Base-by-base conservation (phyloP, 2,329 filamentous ascomycete genomes). In the Cytospora paraplurivora region DNA sequence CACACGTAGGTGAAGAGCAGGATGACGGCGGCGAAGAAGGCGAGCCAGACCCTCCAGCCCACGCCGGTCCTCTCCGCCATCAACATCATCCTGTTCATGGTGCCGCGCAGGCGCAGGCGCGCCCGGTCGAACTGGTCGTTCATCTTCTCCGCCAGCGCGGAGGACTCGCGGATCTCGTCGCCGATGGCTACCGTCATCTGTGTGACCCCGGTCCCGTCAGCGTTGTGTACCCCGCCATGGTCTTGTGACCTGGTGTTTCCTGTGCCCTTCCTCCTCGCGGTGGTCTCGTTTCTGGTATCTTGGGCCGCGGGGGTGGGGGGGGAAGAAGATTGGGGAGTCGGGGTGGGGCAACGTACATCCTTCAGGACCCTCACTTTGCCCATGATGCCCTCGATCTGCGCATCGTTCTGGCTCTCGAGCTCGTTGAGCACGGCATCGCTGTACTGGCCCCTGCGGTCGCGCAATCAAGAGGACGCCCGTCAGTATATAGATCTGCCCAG, bases 21-120 rank as follows among this genome's bases (percentile, higher is more conserved):
- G 67, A 89, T 85, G 19, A 98, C 91, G 41, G 88, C 90, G 7
- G 87, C 82, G 75, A 99, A 97, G 78, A 99, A 99, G 51, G 81
- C 83, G 58, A 97, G 76, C 95, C 95, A 99, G 63, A 93, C 90
- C 77, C 86, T 94, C 95, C 95, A 99, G 72, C 93, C 89, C 11
- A 99, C 89, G n/a, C 95, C 95, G 2, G 93, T 96, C 71, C 88
- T 84, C 79, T 98, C 86, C 5, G 95, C 95, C 95, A 99, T 99
- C 60, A 94, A 75, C 68, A 98, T 78, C 95, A 99, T 99, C 64
- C 93, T 84, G 74, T 92, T 97, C 95, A 99, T 98, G 19, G 96
- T 98, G 60, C 94, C 93, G 52, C 88, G 85, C 67, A 99, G 80
- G 67, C 91, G 86, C 59, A 93, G 78, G 38, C 93, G 82, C 59